Evolutionary conservation across 2,329 filamentous ascomycete species (phyloP), one percentile per base, ranked within the genome.

Genomic region (Colletotrichum euphorbiae): DNA sequence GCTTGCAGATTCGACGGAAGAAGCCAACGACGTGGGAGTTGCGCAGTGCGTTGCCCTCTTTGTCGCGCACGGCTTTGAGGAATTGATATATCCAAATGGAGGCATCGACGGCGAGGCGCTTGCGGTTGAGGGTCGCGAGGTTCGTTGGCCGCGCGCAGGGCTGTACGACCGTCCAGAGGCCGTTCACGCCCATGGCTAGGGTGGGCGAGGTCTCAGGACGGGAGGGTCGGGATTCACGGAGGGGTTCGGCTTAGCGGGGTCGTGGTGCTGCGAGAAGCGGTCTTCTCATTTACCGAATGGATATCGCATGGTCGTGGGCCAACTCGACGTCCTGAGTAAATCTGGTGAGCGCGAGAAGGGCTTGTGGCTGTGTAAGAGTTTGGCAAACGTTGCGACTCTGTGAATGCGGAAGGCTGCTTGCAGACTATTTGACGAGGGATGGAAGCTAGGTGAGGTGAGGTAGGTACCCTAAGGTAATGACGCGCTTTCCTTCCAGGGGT

Each of bases 1-100:
- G 87, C 78, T 99, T 99, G 86, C 96, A 99, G 78, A 99, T 97
- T 69, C 96, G 90, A 58, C 96, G 93, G 81, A 99, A 99, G 87
- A 99, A 99, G 43, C 97, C 96, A 48, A 99, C 93, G 40, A 99
- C 89, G 76, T 99, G 96, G 33, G 93, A 95, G 82, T 98, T 99
- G 71, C 94, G 93, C 59, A 99, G 85, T 1, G 96, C 96, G 76
- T 99, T 97, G 61, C 96, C 96, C 80, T 99, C 96, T 76, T 98
- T 98, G 81, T 99, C 96, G 74, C 96, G 94, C 11, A 99, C 96
- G 9, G 97, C 96, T 82, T 99, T 99, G 74, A 99, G 89, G 76
- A 99, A 99, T 77, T 99, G 96, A 84, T 99, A 99, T 74, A 99
- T 98, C 96, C 96, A 99, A 77, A 99, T 99, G 12, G 94, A 98